phyloP scores from a whole-genome alignment of 2,329 filamentous ascomycete species.

The Aspergillus intermedius region DNA sequence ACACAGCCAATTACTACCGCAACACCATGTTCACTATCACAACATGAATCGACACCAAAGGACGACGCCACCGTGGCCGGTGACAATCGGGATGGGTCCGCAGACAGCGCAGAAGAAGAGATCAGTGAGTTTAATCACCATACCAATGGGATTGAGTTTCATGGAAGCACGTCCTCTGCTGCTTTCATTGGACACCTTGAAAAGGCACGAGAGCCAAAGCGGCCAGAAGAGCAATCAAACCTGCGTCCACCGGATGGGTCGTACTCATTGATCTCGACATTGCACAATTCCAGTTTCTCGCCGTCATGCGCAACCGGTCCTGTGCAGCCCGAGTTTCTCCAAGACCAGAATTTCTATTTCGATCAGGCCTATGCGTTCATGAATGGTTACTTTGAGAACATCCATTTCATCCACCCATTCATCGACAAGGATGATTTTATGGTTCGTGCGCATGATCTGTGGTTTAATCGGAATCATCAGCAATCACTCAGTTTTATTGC shows the following conservation, averaged over 20 bases:
- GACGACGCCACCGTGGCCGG: conserved; percentile 10
- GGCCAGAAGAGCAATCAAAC: conserved; percentile 9
- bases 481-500: conserved; percentile 40
- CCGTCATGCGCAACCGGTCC: conserved; percentile 18
- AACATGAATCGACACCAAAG: conserved; percentile 12
- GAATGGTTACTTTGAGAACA: conserved; percentile 44
- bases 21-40: conserved; percentile 20
- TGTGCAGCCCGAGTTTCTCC: conserved; percentile 14
- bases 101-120: conserved; percentile 29
- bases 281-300: conserved; percentile 43
- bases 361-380: conserved; percentile 42
- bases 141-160: conserved; percentile 43
- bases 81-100: conserved; percentile 16
- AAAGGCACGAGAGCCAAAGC: conserved; percentile 20
- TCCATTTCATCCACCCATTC: conserved; percentile 45
- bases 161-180: conserved; percentile 44
- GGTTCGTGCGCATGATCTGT: conserved; percentile 38
- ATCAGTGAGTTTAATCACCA: conserved; percentile 42
- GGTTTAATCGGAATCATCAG: conserved; percentile 29
- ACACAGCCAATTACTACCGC: conserved; percentile 9
- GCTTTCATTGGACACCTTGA: conserved; percentile 41
- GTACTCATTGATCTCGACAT: conserved; percentile 38
- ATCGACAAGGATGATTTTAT: conserved; percentile 43
- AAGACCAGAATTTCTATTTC: conserved; percentile 35
- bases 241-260: conserved; percentile 14